A percentile compares a stretch with the other conserved stretches of the same genome.
These are phyloP conservation scores for Ulmus americana DNA, from an alignment of 331 rosid genomes.

Conservation along the genomic window DNA sequence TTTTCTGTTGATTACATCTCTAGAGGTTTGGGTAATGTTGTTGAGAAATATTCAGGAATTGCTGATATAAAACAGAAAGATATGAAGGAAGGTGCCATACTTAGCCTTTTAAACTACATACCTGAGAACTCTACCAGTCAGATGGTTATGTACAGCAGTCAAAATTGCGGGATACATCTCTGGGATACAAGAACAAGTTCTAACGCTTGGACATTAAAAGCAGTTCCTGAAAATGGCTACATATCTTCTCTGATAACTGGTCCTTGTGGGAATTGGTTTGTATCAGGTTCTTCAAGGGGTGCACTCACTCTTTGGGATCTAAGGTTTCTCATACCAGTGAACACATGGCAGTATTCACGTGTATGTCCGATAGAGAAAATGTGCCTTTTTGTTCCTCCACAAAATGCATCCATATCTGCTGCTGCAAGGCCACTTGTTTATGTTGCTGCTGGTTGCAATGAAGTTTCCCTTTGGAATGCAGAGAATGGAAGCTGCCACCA, in stretches of 20 bases:
- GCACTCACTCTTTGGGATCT: slow-evolving; percentile 93
- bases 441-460: slow-evolving; percentile 91
- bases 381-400: slow-evolving; percentile 76
- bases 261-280: slow-evolving; percentile 92
- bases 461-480: slow-evolving; percentile 98
- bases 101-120: slow-evolving; percentile 57
- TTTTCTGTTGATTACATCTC: slow-evolving; percentile 88
- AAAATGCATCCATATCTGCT: slow-evolving; percentile 60
- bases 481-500: slow-evolving; percentile 96
- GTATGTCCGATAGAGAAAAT: slow-evolving; percentile 86
- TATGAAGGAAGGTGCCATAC: slow-evolving; percentile 82
- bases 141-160: slow-evolving; percentile 83
- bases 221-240: slow-evolving; percentile 85
- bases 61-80: slow-evolving; percentile 88
- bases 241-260: slow-evolving; percentile 67
- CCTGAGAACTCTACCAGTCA: slow-evolving; percentile 48
- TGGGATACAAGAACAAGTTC: slow-evolving; percentile 88
- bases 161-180: slow-evolving; percentile 85
- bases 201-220: slow-evolving; percentile 69
- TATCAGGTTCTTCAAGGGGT: slow-evolving; percentile 91
- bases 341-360: slow-evolving; percentile 78
- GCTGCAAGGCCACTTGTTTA: slow-evolving; percentile 85
- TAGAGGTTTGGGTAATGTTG: slow-evolving; percentile 77
- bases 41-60: slow-evolving; percentile 89
- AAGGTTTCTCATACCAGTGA: slow-evolving; percentile 84